Evolutionary conservation across 805 yeast species (phyloP), one percentile per base, ranked within the genome.

Genomic region (Diddensiella transvaalensis): DNA sequence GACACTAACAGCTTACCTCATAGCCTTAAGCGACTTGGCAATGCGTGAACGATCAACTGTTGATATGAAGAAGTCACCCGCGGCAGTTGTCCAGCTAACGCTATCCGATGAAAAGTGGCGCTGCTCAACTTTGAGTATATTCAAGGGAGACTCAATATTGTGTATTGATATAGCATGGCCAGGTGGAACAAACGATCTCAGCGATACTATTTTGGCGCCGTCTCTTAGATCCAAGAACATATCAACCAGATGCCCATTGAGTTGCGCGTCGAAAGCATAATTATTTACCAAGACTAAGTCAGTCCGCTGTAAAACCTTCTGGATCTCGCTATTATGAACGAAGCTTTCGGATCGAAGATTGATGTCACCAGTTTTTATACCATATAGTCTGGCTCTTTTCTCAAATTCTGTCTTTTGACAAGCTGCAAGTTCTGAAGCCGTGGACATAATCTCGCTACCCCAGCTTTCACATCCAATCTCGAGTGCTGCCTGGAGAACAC

Each of bases 401-500:
- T 68, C 61, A 48, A 88, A 74, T 55, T 84, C 89, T 1, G 55
- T 57, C 22, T 70, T 66, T 63, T 90, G 97, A 18, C 69, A 53
- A 36, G 71, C 73, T 1, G 91, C 84, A 42, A 89, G 69, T 4
- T 72, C 69, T 8, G 90, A 83, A 0, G 96, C 95, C 55, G 83
- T 82, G 15, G 76, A 77, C 95, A 89, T 89, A 42, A 90, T 77
- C 62, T 90, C 97, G 65, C 91, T 87, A 0, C 97, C 97, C 60
- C 86, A 87, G 64, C 95, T 83, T 46, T 73, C 73, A 51, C 89
- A 85, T 1, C 96, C 96, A 62, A 78, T 80, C 59, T 89, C 96
- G 30, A 90, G 65, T 0, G 96, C 88, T 0, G 96, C 95, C 63
- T 89, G 96, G 37, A 89, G 75, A 0, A 85, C 83, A 49, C 96